Base-by-base conservation (phyloP, 805 yeast species). In the Hanseniaspora guilliermondii region DNA sequence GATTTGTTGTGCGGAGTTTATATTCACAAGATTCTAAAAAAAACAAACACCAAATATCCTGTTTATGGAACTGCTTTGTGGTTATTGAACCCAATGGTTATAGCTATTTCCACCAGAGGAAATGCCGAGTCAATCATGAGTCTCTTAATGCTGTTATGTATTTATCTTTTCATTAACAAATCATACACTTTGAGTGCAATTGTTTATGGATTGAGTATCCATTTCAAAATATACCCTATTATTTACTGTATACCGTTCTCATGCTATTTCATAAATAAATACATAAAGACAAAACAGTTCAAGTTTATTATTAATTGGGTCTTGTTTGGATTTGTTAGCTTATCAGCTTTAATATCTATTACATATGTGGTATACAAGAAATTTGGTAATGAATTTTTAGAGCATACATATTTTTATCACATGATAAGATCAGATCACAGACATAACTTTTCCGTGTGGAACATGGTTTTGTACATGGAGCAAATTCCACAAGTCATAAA, bases 41-140 rank as follows among this genome's bases (percentile, higher is more conserved):
- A 46, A 14, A 46, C 27, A 36, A 44, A 21, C 3, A 47, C 56
- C 27, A 42, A 33, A 6, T 24, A 16, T 32, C 25, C 45, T 17
- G 55, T 47, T 27, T 41, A 59, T 12, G 71, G 80, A 41, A 66
- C 81, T 12, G 67, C 83, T 2, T 69, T 91, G 5, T 93, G 97
- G 97, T 72, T 93, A 19, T 72, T 87, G 60, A 93, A 93, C 65
- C 97, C 98, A 16, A 85, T 93, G 93, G 97, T 89, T 0, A 79
- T 83, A 33, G 87, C 95, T 0, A 93, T 93, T 48, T 82, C 91
- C 59, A 87, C 97, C 0, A 73, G 98, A 46, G 98, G 98, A 1
- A 85, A 93, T 27, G 84, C 96, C 0, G 98, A 93, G 63, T 88
- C 96, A 58, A 74, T 93, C 1, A 67, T 93, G 46, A 87, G 94